A percentile compares a stretch with the other conserved stretches of the same genome.
Evolutionary conservation across 2,329 filamentous ascomycete genomes (phyloP).

Genomic region (Trichoderma breve): DNA sequence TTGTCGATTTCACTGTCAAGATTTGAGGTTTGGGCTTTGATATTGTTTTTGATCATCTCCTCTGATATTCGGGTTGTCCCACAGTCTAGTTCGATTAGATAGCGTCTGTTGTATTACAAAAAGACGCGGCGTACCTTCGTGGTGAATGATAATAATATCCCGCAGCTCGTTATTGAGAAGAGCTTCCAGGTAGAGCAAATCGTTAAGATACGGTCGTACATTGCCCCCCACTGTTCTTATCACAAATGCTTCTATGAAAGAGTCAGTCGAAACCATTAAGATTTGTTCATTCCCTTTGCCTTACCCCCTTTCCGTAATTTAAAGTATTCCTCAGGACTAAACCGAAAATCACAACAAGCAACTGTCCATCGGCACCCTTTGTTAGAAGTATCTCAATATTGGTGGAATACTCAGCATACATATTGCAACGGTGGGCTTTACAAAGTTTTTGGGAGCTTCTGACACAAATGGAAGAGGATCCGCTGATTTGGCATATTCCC

Average conservation of each 20-base stretch:
- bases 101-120: not conserved
- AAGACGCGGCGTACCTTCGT: not conserved
- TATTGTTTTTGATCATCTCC: not conserved
- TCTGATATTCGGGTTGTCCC: not conserved
- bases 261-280: not conserved
- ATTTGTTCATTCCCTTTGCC: not conserved
- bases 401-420: not conserved
- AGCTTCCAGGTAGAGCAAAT: not conserved
- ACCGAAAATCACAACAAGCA: not conserved
- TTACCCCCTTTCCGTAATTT: not conserved
- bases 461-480: not conserved
- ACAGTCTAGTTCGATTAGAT: not conserved
- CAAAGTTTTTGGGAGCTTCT: not conserved
- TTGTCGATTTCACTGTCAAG: not conserved
- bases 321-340: not conserved
- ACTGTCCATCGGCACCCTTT: not conserved
- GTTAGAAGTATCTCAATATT: not conserved
- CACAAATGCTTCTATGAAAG: not conserved
- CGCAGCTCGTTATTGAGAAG: not conserved
- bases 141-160: not conserved
- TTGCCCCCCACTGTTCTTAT: not conserved
- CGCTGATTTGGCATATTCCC: not conserved
- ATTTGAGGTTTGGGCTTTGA: not conserved
- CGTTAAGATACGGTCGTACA: not conserved
- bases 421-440: not conserved